Conservation (phyloP, 257 asterid genomes). For the Capsicum baccatum region DNA sequence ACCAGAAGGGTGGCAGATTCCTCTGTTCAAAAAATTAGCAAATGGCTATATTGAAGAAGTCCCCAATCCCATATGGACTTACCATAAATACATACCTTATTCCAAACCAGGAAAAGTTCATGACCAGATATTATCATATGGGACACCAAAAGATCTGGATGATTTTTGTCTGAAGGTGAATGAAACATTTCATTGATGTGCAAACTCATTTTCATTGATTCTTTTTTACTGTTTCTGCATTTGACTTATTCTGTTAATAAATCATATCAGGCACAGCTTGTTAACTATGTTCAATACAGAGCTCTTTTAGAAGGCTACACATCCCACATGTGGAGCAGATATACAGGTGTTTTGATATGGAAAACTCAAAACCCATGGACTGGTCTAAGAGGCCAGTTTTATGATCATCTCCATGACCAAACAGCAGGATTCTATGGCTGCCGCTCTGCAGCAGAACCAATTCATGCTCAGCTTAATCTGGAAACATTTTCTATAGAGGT, state of each 20-base stretch:
- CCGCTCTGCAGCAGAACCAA: constrained; percentile 90
- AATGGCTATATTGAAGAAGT: constrained; percentile 80
- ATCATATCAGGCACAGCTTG: constrained; percentile 84
- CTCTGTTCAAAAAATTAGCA: constrained; percentile 61
- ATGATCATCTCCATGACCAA: constrained; percentile 96
- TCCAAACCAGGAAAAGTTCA: constrained; percentile 86
- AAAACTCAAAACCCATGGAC: constrained; percentile 99
- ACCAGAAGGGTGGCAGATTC: constrained; percentile 85
- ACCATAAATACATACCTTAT: constrained; percentile 90
- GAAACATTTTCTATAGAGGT: constrained; percentile 78
- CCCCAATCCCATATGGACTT: constrained; percentile 86
- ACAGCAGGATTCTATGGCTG: constrained; percentile 98
- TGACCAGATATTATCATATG: constrained; percentile 87
- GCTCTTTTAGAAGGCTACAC: constrained; percentile 99
- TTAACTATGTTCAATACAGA: constrained; percentile 87
- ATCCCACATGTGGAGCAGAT: constrained; percentile 95
- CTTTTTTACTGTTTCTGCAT: not conserved
- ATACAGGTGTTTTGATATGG: constrained; percentile 96
- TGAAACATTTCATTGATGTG: constrained; percentile 4
- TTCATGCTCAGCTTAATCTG: constrained; percentile 93
- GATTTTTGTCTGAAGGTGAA: constrained; percentile 94
- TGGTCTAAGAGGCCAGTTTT: constrained; percentile 95
- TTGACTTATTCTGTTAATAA: constrained; percentile 4
- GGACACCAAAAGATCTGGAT: constrained; percentile 80
- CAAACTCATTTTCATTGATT: not conserved